These are phyloP conservation scores for Yamadazyma oceani DNA, from an alignment of 1,139 yeast genomes.

Conservation along the genomic window DNA sequence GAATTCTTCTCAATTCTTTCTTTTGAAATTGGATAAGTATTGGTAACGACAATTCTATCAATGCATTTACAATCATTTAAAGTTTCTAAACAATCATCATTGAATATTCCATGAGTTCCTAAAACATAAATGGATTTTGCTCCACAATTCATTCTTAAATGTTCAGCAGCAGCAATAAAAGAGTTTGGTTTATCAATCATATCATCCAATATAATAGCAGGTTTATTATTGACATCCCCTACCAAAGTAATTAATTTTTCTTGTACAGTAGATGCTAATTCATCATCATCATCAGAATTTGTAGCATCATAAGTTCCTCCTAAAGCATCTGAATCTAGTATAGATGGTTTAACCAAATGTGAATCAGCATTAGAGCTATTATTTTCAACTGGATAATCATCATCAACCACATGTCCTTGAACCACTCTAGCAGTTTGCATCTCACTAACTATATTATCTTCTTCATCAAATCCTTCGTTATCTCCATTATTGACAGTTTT, in stretches of 20 bases:
- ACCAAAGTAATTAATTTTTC: slow-evolving; percentile 94
- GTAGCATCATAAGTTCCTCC: slow-evolving; percentile 86
- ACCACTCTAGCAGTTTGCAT: slow-evolving; percentile 95
- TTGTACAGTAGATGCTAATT: slow-evolving; percentile 61
- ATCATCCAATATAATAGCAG: slow-evolving; percentile 93
- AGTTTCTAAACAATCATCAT: slow-evolving; percentile 79
- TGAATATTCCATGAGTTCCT: slow-evolving; percentile 95
- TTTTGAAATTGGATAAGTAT: slow-evolving; percentile 84
- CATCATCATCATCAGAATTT: slow-evolving; percentile 83
- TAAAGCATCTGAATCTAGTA: slow-evolving; percentile 52
- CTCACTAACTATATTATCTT: slow-evolving; percentile 73
- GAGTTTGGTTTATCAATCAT: slow-evolving; percentile 95
- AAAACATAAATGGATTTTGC: slow-evolving; percentile 87
- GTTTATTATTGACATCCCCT: slow-evolving; percentile 88
- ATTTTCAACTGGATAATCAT: slow-evolving; percentile 50
- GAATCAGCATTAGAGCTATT: slow-evolving; percentile 7
- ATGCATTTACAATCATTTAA: slow-evolving; percentile 78
- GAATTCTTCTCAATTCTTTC: slow-evolving; percentile 55
- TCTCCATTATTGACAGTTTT: slow-evolving; percentile 15
- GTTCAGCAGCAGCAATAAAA: slow-evolving; percentile 97
- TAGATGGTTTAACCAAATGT: slow-evolving; percentile 16
- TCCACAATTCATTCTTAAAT: slow-evolving; percentile 90
- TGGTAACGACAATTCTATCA: slow-evolving; percentile 89
- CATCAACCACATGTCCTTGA: slow-evolving; percentile 96
- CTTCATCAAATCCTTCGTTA: slow-evolving; percentile 53